These are phyloP conservation scores for Erysimum pusillum DNA, from an alignment of 441 rosid genomes.

Conservation along the genomic window DNA sequence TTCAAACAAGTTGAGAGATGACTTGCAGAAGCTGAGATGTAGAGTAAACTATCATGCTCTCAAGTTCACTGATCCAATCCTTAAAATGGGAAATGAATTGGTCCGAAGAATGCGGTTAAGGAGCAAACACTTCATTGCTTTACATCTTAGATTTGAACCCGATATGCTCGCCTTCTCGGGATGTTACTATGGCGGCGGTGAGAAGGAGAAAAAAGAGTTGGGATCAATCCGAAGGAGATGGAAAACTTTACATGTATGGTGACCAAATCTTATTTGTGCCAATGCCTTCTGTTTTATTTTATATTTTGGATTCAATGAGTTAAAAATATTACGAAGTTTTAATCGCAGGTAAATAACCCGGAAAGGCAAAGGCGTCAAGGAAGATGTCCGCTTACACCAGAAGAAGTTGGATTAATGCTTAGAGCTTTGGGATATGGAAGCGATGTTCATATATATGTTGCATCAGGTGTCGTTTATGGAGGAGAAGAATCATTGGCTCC, in stretches of 20 bases:
- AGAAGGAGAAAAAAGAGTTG: conserved; percentile 77
- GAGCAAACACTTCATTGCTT: conserved; percentile 82
- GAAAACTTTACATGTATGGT: conserved; percentile 91
- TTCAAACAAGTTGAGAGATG: conserved; percentile 80
- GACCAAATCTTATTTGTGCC: conserved; percentile 25
- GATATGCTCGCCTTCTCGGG: conserved; percentile 99
- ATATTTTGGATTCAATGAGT: not conserved
- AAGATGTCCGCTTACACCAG: conserved; percentile 96
- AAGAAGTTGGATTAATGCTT: conserved; percentile 98
- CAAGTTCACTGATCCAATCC: conserved; percentile 82
- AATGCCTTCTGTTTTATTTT: not conserved
- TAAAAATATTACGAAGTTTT: not conserved
- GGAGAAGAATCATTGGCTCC: conserved; percentile 90
- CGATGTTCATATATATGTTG: conserved; percentile 91
- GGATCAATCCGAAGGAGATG: conserved; percentile 91
- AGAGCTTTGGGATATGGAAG: conserved; percentile 95
- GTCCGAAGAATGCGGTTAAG: conserved; percentile 79
- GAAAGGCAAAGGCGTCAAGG: conserved; percentile 96
- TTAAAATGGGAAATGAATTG: conserved; percentile 73
- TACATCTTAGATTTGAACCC: conserved; percentile 97
- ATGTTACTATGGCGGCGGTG: conserved; percentile 92
- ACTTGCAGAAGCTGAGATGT: conserved; percentile 91
- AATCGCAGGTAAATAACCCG: conserved; percentile 70
- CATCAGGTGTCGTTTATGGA: conserved; percentile 97
- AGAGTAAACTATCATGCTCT: conserved; percentile 93